Evolutionary conservation across 495 filamentous ascomycete species (phyloP), one percentile per base, ranked within the genome.

Genomic region (Penicillium goetzii): DNA sequence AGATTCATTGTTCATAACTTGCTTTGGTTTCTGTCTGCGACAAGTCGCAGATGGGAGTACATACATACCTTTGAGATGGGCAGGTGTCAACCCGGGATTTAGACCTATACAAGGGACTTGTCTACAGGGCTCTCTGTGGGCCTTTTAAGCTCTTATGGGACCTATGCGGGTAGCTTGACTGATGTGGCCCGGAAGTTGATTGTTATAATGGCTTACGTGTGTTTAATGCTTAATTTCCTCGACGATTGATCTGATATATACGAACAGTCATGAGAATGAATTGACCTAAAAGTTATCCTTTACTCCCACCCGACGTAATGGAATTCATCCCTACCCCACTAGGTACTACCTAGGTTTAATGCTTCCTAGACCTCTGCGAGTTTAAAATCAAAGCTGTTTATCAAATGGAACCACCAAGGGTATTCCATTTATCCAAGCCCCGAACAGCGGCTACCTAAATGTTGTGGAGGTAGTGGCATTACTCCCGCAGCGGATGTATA

Each of bases 211-310:
- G 23, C 23, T 8, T 15, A 25, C 3, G 47, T 19, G 21, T 47
- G 47, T 51, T 28, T 51, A 51, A 51, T 51, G 25, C 47, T 51
- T 51, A 51, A 51, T 49, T n/a, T 36, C 3, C 33, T 49, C 26
- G n/a, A 50, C 47, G 47, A 50, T 50, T 50, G 47, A 50, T 50
- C 47, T 28, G 47, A 43, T 6, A 28, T 50, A 12, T 40, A 56
- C 32, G 54, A 56, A 50, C 25, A 54, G 21, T 57, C 25, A 50
- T 15, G 47, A 56, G 36, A 30, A 41, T 26, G 17, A 3, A 56
- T 25, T 15, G 15, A 43, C 10, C 34, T 25, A 36, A 15, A 12
- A 3, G n/a, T 40, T 5, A 56, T 40, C 17, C 36, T 40, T 4
- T 40, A 11, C 34, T 3, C 30, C 30, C 30, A 3, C 12, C 7